phyloP scores from a whole-genome alignment of 1,284 basidiomycete species.

The Neolentinus lepideus region DNA sequence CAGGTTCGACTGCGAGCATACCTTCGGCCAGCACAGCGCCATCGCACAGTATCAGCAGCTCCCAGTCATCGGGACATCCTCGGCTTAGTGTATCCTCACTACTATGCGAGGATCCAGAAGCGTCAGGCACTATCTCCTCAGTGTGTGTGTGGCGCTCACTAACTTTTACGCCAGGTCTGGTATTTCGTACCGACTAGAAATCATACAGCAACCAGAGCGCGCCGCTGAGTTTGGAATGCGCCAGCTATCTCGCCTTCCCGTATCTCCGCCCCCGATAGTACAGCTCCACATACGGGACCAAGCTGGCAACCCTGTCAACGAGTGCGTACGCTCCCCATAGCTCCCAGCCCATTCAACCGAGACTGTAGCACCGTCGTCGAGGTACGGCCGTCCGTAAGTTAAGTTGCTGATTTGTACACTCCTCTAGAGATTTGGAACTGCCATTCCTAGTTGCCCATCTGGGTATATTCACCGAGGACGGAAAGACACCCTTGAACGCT shows the following conservation, averaged over 20 bases:
- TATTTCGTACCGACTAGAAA: constrained; percentile 68
- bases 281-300: constrained; percentile 70
- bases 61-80: background rate
- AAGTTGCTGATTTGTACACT: background rate
- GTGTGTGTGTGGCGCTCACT: background rate
- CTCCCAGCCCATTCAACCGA: background rate
- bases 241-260: constrained; percentile 71
- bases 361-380: constrained; percentile 1
- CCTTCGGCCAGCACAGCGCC: background rate
- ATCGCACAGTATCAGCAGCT: background rate
- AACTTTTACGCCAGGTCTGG: background rate
- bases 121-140: background rate
- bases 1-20: background rate
- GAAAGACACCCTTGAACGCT: constrained; percentile 48
- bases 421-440: constrained; percentile 62
- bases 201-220: constrained; percentile 73
- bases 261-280: constrained; percentile 76
- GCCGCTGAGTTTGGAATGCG: constrained; percentile 75
- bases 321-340: constrained; percentile 40
- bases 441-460: constrained; percentile 80
- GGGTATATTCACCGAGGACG: constrained; percentile 61
- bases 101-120: constrained; percentile 6
- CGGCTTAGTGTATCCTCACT: constrained; percentile 6
- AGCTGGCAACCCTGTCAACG: constrained; percentile 54
- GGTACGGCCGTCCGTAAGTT: background rate